Conservation (phyloP, 345 rosid genomes). For the Physaria fendleri region DNA sequence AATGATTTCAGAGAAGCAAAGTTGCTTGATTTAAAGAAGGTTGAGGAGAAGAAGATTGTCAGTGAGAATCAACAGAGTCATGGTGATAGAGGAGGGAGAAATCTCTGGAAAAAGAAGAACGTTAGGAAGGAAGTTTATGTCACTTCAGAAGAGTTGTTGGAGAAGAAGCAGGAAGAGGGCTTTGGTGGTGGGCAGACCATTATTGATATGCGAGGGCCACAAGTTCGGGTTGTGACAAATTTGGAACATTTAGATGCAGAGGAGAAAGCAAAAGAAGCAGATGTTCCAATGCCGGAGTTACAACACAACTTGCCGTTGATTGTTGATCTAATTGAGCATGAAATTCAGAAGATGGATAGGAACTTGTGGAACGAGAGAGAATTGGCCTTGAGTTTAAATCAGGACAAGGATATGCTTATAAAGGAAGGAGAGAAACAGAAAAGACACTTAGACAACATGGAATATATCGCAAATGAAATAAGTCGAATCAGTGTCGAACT, state of each 20-base stretch:
- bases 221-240: constrained; percentile 73
- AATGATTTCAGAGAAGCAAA: constrained; percentile 70
- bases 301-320: constrained; percentile 75
- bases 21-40: constrained; percentile 33
- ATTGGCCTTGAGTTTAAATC: constrained; percentile 70
- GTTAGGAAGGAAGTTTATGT: constrained; percentile 44
- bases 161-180: constrained; percentile 67
- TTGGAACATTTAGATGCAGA: constrained; percentile 89
- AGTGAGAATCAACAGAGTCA: constrained; percentile 25
- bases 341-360: constrained; percentile 78
- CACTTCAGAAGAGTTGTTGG: constrained; percentile 71
- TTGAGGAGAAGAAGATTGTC: constrained; percentile 56
- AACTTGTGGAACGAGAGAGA: constrained; percentile 83
- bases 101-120: constrained; percentile 63
- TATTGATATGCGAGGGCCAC: constrained; percentile 93
- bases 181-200: constrained; percentile 80
- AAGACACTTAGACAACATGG: constrained; percentile 57
- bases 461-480: constrained; percentile 42
- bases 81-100: constrained; percentile 36
- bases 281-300: constrained; percentile 92
- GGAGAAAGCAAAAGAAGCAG: constrained; percentile 72
- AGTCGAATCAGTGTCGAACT: constrained; percentile 46
- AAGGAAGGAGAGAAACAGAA: constrained; percentile 43
- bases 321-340: constrained; percentile 75
- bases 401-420: constrained; percentile 72